Evolutionary conservation across 495 filamentous ascomycete species (phyloP), one percentile per base, ranked within the genome.

Genomic region (Aspergillus coremiiformis): DNA sequence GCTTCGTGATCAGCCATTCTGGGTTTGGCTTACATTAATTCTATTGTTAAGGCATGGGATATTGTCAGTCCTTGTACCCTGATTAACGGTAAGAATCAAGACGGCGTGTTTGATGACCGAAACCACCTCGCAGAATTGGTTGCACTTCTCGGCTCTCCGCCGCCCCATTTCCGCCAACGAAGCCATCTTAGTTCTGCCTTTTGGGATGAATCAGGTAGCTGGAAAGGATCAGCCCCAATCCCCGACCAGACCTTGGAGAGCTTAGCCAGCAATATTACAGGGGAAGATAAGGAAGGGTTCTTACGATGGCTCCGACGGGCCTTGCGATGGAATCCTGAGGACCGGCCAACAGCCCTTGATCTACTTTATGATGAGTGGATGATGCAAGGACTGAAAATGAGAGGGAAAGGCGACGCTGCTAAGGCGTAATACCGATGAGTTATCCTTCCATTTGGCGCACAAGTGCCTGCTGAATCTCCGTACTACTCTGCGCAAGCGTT

Each of bases 251-350:
- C 15, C 14, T 17, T 66, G 0, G 60, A 59, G 22, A 50, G 21
- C 0, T 24, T 52, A 7, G 52, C 44, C 22, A 22, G 9, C 8
- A 20, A 54, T 19, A 39, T 73, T 17, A 19, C 59, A 5, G 65
- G 62, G 0, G 57, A 64, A 39, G 58, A 69, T n/a, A 64, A 67
- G 35, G 57, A 64, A 17, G 54, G 54, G 23, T 78, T 77, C 49
- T 47, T 78, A 26, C 20, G 53, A 15, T 71, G 74, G 54, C 58
- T 77, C 35, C 39, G 59, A 19, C 51, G 37, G 47, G 72, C 73
- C 59, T 51, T 80, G 41, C 67, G 69, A 46, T 77, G 75, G 74
- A 55, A 62, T 12, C 74, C 75, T 9, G 53, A 64, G 24, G 59
- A 74, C 12, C 59, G 74, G 7, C 61, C 58, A 32, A 70, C 68